A percentile compares a stretch with the other conserved stretches of the same genome.
phyloP scores from a whole-genome alignment of 208 protist species.

The Acanthamoeba culbertsoni region DNA sequence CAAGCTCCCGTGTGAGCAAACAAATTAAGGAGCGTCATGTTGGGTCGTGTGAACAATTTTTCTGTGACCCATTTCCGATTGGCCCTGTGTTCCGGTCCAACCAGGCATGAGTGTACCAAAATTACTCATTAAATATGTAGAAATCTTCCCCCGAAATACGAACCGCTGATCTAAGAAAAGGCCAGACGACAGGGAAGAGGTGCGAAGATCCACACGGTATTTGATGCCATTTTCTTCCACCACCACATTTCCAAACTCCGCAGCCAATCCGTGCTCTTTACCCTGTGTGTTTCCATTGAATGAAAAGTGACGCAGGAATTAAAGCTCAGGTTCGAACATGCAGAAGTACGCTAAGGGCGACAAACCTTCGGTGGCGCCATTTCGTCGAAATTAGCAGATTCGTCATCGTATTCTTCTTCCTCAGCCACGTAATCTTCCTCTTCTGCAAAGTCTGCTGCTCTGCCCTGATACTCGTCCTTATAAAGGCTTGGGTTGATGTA shows the following conservation, averaged over 20 bases:
- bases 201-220: background rate
- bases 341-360: too few species aligned
- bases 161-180: background rate
- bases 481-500: background rate
- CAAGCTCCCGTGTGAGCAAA: background rate
- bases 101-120: background rate
- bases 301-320: background rate
- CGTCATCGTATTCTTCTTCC: too few species aligned
- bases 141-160: too few species aligned
- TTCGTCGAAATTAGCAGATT: too few species aligned
- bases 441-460: background rate
- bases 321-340: too few species aligned
- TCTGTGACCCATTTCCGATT: background rate
- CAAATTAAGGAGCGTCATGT: background rate
- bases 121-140: background rate
- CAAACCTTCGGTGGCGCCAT: too few species aligned
- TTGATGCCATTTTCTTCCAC: background rate
- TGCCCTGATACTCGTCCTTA: background rate
- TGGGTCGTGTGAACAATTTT: background rate
- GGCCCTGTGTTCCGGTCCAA: background rate
- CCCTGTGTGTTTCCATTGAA: background rate
- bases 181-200: background rate
- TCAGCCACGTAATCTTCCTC: background rate
- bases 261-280: background rate
- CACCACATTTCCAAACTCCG: background rate